Base-by-base conservation (phyloP, 1,284 basidiomycete genomes). In the Microbotryomycetes sp. region DNA sequence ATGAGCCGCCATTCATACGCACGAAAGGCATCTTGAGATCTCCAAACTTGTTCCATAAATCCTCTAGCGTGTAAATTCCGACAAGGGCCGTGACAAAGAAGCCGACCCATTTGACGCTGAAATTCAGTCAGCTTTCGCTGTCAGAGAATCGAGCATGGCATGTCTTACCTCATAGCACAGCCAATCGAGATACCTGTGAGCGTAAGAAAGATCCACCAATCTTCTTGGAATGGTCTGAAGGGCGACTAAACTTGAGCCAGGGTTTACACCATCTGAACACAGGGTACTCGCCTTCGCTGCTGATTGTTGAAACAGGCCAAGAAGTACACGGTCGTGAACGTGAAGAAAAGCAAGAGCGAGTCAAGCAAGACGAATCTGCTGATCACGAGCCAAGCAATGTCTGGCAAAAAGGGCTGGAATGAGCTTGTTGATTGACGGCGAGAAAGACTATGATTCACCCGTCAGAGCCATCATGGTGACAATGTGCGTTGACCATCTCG, bases 31-130 rank as follows among this genome's bases (percentile, higher is more conserved):
- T 93, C 69, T 83, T 85, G 11, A 97, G 79, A 75, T 98, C 94
- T 15, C 96, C 96, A 75, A 97, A 93, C 77, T 97, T 97, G 56
- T 93, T 87, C 94, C 94, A 98, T 3, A 98, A 83, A 73, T 98
- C 96, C 75, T 97, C 93, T 62, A 97, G 84, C 0, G 96, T 98
- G 77, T 98, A 97, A 3, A 96, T 76, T 35, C 96, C 94, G 31
- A 97, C 91, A 53, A 98, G 80, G 3, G 90, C 87, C 1, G 91
- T 97, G 58, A 89, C 91, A 73, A 98, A 98, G 31, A 97, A 80
- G 45, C 94, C 96, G 52, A 98, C 85, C 87, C 91, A 89, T 78
- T 99, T 99, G 70, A 99, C 88, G 68, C 92, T 93, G 64, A 4
- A 21, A 18, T 16, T 29, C 9, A 24, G 13, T 21, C 21, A 23